Percentiles rank a stretch among this genome's conserved stretches.
These are phyloP conservation scores for Phyllosticta citrichinensis DNA, from an alignment of 2,329 filamentous ascomycete genomes.

Conservation along the genomic window DNA sequence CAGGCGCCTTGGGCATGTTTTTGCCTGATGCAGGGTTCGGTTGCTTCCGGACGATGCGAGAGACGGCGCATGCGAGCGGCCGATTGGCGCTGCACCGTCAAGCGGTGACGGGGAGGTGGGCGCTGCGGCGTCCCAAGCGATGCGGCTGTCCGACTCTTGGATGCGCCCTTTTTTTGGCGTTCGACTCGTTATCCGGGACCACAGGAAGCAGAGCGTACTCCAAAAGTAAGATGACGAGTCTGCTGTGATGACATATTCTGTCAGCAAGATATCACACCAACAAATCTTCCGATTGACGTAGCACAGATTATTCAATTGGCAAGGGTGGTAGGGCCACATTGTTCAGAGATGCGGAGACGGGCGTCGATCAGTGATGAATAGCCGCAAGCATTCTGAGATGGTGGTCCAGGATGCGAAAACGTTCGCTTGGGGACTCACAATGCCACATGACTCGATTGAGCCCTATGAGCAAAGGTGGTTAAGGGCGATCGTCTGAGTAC, in stretches of 20 bases:
- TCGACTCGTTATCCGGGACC: background rate
- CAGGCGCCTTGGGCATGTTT: constrained; percentile 5
- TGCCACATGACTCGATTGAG: background rate
- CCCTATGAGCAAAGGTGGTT: background rate
- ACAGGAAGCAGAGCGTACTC: background rate
- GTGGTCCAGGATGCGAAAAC: constrained; percentile 9
- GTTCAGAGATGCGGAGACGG: background rate
- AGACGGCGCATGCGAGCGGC: constrained; percentile 10
- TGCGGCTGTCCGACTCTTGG: constrained; percentile 9
- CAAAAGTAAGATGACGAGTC: background rate
- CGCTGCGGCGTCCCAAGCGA: background rate
- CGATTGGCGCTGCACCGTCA: constrained; percentile 7
- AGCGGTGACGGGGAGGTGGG: constrained; percentile 4
- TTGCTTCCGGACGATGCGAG: constrained; percentile 9
- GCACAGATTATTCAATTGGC: background rate
- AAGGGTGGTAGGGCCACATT: background rate
- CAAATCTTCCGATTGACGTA: background rate
- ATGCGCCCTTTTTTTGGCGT: background rate
- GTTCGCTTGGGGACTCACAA: constrained; percentile 3
- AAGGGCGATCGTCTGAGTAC: background rate
- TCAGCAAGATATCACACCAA: background rate
- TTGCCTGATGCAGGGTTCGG: constrained; percentile 9
- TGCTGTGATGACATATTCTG: background rate
- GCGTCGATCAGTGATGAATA: background rate
- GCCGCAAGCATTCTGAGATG: background rate